Percentiles rank a stretch among this genome's conserved stretches.
Conservation (phyloP, 345 rosid genomes). For the Reutealis trisperma region DNA sequence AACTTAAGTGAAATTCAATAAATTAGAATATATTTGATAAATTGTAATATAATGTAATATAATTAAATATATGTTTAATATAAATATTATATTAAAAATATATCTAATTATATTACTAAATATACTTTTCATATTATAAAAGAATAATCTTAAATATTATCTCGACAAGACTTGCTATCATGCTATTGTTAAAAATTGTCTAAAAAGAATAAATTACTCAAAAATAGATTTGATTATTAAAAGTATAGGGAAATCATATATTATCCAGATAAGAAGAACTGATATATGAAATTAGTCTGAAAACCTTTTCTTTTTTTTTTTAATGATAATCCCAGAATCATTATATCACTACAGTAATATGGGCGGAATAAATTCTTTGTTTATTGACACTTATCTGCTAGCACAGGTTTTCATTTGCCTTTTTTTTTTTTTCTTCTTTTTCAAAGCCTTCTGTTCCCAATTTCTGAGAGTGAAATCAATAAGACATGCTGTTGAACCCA, state of each 20-base stretch:
- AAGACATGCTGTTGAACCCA: conserved; percentile 1
- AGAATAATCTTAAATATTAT: no score
- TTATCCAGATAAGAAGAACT: neutral
- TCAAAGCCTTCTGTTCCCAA: neutral
- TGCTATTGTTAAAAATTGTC: neutral
- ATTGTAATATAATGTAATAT: no score
- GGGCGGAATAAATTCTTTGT: neutral
- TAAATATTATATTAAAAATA: no score
- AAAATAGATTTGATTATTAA: neutral
- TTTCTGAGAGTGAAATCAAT: neutral
- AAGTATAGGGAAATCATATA: neutral
- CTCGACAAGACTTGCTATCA: no score
- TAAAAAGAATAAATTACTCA: neutral
- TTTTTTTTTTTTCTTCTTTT: neutral
- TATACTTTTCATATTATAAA: no score
- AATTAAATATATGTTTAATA: no score
- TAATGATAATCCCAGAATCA: neutral
- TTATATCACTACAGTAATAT: neutral
- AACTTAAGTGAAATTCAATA: no score
- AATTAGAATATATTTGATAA: no score
- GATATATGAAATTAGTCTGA: neutral
- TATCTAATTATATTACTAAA: no score
- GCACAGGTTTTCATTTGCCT: neutral
- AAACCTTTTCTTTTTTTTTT: neutral
- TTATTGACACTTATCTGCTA: neutral